Base-by-base conservation (phyloP, 805 yeast species). In the Lachancea cidri region DNA sequence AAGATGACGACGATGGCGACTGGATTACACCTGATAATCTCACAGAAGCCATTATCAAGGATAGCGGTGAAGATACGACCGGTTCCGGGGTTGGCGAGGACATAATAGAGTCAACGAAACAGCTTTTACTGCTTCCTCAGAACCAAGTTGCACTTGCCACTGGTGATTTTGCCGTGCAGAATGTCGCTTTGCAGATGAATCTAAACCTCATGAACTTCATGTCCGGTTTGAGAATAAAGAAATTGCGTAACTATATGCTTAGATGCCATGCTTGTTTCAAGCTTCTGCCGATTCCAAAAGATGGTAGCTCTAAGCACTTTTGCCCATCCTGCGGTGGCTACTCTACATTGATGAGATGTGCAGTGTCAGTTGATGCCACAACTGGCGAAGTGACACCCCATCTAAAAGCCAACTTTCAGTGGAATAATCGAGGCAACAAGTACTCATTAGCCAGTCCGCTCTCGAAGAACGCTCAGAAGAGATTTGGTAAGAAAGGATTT, bases 121-220 rank as follows among this genome's bases (percentile, higher is more conserved):
- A 47, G 15, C 49, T 4, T 54, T 48, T 58, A 15, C 48, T 36
- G 33, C 40, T 48, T 15, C 59, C 65, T 15, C 50, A 66, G n/a
- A 73, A 82, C 43, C 76, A 80, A 48, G 93, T 83, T 15, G 98
- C 97, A 2, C 66, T 93, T 37, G 82, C 96, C 0, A 84, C 97
- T 0, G 95, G 95, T 19, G 99, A 93, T 76, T 93, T 91, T 67
- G 98, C 99, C 2, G 86, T 91, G 55, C 99, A 93, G 64, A 93
- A 93, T 64, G 96, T 89, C 13, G 77, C 96, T 1, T 72, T 93
- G 67, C 98, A 91, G 63, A 73, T 93, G 53, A 96, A 96, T 4
- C 64, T 93, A 43, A 83, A 86, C 50, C 70, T 91, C 51, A 83
- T 93, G 79, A 89, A 89, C 63, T 71, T 85, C 17, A 73, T 77